Evolutionary conservation across 495 filamentous ascomycete genomes (phyloP).

Genomic region (Poronia punctata): DNA sequence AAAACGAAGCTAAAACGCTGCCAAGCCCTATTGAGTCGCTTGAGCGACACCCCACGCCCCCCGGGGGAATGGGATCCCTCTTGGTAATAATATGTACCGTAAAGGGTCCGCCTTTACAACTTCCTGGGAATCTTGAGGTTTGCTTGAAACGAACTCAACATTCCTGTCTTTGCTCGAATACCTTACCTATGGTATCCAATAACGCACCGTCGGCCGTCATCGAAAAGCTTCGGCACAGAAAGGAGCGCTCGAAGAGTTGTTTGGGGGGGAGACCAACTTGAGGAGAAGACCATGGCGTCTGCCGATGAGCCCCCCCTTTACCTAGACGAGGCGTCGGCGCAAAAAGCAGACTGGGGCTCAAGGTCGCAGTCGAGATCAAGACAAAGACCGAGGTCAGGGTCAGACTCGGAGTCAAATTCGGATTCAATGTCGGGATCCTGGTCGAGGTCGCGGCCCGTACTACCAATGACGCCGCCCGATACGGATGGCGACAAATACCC

Average conservation of each 20-base stretch:
- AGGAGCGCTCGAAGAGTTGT: slow-evolving; percentile 4
- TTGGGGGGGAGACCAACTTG: slow-evolving; percentile 3
- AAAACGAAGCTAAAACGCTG: slow-evolving; percentile 1
- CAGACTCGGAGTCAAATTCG: too few relatives aligned
- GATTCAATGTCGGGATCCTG: too few relatives aligned
- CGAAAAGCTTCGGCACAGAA: slow-evolving; percentile 3
- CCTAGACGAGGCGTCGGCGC: slow-evolving; percentile 1
- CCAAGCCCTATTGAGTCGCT: slow-evolving; percentile 4
- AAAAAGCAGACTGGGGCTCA: too few relatives aligned
- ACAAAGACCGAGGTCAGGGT: too few relatives aligned
- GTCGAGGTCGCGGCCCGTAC: not conserved
- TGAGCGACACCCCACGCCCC: not conserved
- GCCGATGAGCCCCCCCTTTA: slow-evolving; percentile 1
- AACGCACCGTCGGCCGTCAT: not conserved
- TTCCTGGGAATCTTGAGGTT: too few relatives aligned
- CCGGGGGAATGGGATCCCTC: not conserved
- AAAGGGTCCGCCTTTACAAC: too few relatives aligned
- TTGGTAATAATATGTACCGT: too few relatives aligned
- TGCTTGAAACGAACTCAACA: too few relatives aligned
- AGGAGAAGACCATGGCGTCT: slow-evolving; percentile 7
- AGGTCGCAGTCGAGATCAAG: too few relatives aligned
- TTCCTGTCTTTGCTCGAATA: too few relatives aligned
- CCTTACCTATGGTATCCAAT: not conserved
- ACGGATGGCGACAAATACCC: slow-evolving; percentile 1
- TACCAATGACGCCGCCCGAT: slow-evolving; percentile 1